These are phyloP conservation scores for Ensete ventricosum DNA, from an alignment of 176 grass and related monocot species.

Conservation along the genomic window DNA sequence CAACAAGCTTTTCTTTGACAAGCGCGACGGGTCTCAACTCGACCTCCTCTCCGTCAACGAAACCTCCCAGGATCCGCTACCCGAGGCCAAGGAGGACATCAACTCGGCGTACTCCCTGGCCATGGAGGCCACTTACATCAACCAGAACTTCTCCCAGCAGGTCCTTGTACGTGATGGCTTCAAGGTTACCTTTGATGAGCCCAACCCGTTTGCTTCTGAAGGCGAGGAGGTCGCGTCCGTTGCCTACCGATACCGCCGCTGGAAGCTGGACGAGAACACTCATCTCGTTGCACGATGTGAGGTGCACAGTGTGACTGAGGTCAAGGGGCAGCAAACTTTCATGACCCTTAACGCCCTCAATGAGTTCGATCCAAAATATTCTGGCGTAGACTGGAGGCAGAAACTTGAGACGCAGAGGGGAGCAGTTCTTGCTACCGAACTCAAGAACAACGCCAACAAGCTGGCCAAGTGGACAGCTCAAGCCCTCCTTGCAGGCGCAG, in stretches of 20 bases:
- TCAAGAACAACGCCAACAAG: constrained; percentile 15
- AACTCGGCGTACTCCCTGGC: constrained; percentile 5
- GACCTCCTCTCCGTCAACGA: constrained; percentile 15
- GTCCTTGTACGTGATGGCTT: constrained; percentile 9
- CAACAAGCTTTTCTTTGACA: constrained; percentile 14
- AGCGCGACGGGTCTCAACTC: constrained; percentile 5
- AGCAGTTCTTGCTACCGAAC: constrained; percentile 11
- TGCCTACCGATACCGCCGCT: constrained; percentile 8
- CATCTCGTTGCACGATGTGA: constrained; percentile 5
- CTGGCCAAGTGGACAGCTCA: constrained; percentile 17
- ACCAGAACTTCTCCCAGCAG: constrained; percentile 17
- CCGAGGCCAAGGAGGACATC: constrained; percentile 13
- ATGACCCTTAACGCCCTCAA: constrained; percentile 10
- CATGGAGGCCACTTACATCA: constrained; percentile 15
- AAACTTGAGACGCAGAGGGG: constrained; percentile 18
- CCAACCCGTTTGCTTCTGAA: constrained; percentile 12
- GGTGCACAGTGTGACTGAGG: background rate
- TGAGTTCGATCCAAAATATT: constrained; percentile 7
- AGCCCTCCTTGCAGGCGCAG: constrained; percentile 9
- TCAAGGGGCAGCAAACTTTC: constrained; percentile 9
- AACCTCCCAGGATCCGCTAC: background rate
- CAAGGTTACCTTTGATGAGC: constrained; percentile 15
- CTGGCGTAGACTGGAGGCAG: constrained; percentile 11
- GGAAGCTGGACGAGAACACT: constrained; percentile 4
- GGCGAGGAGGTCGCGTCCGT: constrained; percentile 10